These are phyloP conservation scores for Pezicula rhizophila DNA, from an alignment of 2,329 filamentous ascomycete species.

Conservation along the genomic window DNA sequence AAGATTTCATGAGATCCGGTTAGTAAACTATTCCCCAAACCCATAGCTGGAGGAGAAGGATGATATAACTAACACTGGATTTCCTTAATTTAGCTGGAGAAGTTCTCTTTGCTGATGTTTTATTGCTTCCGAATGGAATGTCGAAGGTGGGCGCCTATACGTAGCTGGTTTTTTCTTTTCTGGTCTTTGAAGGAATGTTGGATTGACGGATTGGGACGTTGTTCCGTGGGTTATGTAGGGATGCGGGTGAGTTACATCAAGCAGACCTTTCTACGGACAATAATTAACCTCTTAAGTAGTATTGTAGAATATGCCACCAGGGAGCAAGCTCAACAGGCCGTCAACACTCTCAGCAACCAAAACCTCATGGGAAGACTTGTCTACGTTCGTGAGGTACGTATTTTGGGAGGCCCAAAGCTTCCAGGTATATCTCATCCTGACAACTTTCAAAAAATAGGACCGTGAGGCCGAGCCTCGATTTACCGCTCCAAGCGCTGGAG, in stretches of 20 bases:
- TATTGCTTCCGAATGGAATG: slow-evolving; percentile 99
- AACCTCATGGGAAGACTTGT: slow-evolving; percentile 97
- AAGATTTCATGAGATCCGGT: slow-evolving; percentile 99
- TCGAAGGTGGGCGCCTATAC: slow-evolving; percentile 99
- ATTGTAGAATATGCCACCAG: slow-evolving; percentile 99
- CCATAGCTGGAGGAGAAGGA: slow-evolving; percentile 9
- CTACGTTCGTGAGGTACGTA: slow-evolving; percentile 86
- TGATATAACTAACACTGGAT: slow-evolving; percentile 32
- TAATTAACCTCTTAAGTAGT: slow-evolving; percentile 40
- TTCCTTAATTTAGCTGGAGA: slow-evolving; percentile 70
- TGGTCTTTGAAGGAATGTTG: slow-evolving; percentile 78
- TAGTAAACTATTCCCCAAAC: slow-evolving; percentile 33
- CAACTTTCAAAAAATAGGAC: slow-evolving; percentile 52
- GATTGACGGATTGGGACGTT: slow-evolving; percentile 98
- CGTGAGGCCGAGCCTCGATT: slow-evolving; percentile 97
- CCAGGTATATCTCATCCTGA: slow-evolving; percentile 12
- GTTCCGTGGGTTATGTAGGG: slow-evolving; percentile 91
- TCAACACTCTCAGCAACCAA: slow-evolving; percentile 97
- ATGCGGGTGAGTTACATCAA: slow-evolving; percentile 78
- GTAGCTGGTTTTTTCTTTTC: slow-evolving; percentile 69
- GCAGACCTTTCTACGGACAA: slow-evolving; percentile 4
- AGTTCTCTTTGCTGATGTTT: slow-evolving; percentile 98
- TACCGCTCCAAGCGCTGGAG: slow-evolving; percentile 63
- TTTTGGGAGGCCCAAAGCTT: background rate
- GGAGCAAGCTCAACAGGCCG: slow-evolving; percentile 97